phyloP scores from a whole-genome alignment of 768 basidiomycete species.

The Calvatia gigantea region DNA sequence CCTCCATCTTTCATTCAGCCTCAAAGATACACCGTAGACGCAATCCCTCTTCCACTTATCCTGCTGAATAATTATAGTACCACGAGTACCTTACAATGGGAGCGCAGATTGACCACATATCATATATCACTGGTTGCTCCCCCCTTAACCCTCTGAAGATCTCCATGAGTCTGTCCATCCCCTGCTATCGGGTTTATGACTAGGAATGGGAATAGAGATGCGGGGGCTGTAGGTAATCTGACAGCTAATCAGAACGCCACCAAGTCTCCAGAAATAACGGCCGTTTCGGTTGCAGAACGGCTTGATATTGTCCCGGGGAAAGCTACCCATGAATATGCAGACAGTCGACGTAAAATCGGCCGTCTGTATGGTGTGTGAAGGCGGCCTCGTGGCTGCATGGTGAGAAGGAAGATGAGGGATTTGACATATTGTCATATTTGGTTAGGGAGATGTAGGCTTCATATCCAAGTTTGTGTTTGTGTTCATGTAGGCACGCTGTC shows the following conservation, averaged over 20 bases:
- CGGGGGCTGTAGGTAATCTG: neutral
- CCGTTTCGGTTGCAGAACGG: slow-evolving; percentile 3
- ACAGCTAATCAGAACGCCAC: neutral
- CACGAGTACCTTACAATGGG: no score
- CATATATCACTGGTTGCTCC: neutral
- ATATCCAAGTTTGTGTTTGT: neutral
- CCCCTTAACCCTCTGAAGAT: neutral
- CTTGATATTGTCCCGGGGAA: neutral
- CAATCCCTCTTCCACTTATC: no score
- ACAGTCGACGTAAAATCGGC: neutral
- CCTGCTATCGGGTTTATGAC: neutral
- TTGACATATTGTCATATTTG: neutral
- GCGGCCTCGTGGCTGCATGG: neutral
- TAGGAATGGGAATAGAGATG: neutral
- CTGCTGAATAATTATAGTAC: no score
- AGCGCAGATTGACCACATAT: no score
- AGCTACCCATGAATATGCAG: neutral
- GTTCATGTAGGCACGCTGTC: neutral
- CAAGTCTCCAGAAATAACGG: neutral
- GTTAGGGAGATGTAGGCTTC: neutral
- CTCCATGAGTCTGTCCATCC: neutral
- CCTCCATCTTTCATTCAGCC: neutral
- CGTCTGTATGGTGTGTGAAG: neutral
- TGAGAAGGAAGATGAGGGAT: neutral
- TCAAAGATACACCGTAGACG: no score